Percentiles rank a stretch among this genome's conserved stretches.
phyloP scores from a whole-genome alignment of 345 rosid species.

The Salix purpurea region DNA sequence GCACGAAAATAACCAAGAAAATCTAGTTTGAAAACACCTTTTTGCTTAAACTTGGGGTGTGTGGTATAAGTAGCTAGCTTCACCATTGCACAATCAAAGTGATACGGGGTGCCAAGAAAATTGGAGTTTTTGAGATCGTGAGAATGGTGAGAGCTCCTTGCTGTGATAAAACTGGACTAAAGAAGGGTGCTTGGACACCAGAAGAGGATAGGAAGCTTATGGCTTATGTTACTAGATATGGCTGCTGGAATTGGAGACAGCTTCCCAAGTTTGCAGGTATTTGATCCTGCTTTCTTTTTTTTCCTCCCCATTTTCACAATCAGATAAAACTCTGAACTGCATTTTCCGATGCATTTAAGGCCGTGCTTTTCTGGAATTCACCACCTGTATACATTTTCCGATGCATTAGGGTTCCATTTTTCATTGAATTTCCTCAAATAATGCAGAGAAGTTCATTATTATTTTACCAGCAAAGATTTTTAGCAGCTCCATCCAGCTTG shows the following conservation, averaged over 20 bases:
- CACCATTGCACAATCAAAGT: background rate
- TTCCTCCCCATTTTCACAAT: background rate
- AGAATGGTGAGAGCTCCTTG: slow-evolving; percentile 54
- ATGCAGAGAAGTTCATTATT: background rate
- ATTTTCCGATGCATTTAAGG: background rate
- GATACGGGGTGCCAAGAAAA: background rate
- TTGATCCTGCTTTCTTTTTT: background rate
- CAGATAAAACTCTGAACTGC: background rate
- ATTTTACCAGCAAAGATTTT: background rate
- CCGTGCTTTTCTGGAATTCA: background rate
- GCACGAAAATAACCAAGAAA: background rate
- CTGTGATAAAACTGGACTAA: slow-evolving; percentile 37
- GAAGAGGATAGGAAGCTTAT: slow-evolving; percentile 54
- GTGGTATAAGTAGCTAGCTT: slow-evolving; percentile 14
- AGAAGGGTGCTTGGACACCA: slow-evolving; percentile 59
- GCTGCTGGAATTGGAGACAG: slow-evolving; percentile 62
- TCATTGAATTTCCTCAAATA: background rate
- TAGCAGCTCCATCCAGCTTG: background rate
- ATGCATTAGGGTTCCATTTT: background rate
- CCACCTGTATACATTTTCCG: background rate
- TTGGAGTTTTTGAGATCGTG: background rate
- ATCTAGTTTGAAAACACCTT: slow-evolving; percentile 22
- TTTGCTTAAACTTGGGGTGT: background rate
- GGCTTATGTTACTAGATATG: slow-evolving; percentile 46
- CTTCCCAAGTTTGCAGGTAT: slow-evolving; percentile 61